A percentile compares a stretch with the other conserved stretches of the same genome.
Conservation (phyloP, 1,139 yeast species). For the Saccharomyces hybrid region DNA sequence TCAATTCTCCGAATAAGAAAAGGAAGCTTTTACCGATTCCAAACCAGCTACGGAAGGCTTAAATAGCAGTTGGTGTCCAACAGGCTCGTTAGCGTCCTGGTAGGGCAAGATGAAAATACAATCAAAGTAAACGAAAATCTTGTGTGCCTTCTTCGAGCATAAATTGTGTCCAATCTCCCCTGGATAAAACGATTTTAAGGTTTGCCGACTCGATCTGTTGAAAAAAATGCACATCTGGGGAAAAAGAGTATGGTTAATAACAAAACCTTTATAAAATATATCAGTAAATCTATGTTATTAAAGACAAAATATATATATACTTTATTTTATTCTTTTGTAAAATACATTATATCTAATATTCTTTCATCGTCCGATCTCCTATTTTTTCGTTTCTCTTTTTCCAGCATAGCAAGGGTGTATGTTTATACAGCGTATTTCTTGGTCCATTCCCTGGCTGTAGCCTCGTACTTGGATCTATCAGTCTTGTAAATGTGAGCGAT, state of each 20-base stretch:
- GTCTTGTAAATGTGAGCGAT: conserved; percentile 95
- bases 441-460: conserved; percentile 98
- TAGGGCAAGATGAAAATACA: too few species aligned
- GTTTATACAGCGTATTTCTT: conserved; percentile 86
- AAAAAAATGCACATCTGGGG: background rate
- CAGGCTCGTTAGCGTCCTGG: too few species aligned
- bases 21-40: too few species aligned
- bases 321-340: background rate
- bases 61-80: too few species aligned
- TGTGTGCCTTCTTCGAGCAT: background rate
- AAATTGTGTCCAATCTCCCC: background rate
- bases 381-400: background rate
- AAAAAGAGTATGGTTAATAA: background rate
- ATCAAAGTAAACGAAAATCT: background rate
- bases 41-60: too few species aligned
- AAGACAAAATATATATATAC: background rate
- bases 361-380: background rate
- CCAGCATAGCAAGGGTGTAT: background rate
- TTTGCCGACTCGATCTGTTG: background rate
- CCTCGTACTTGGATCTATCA: conserved; percentile 89
- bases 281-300: background rate
- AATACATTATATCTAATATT: background rate
- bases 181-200: background rate
- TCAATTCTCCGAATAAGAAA: too few species aligned
- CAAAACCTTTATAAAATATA: background rate